phyloP scores from a whole-genome alignment of 805 yeast genomes.

The Starmera quercuum region DNA sequence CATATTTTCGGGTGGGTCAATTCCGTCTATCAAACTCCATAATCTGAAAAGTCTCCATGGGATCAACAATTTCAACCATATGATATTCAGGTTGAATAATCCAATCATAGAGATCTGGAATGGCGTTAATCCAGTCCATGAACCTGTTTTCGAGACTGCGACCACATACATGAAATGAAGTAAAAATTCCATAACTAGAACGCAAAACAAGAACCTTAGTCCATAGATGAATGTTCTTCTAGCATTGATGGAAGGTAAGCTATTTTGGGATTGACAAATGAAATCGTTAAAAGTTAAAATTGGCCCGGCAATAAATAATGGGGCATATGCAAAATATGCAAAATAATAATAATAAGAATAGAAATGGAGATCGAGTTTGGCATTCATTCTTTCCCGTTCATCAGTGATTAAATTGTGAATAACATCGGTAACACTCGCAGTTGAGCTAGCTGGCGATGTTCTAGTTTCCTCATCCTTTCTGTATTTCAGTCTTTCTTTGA shows the following conservation, averaged over 20 bases:
- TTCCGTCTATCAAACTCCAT: constrained; percentile 89
- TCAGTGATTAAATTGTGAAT: constrained; percentile 22
- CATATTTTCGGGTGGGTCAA: constrained; percentile 98
- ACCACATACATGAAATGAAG: constrained; percentile 88
- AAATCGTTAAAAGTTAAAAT: constrained; percentile 89
- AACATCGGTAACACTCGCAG: constrained; percentile 11
- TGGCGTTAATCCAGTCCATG: constrained; percentile 87
- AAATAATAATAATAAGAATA: constrained; percentile 62
- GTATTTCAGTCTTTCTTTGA: constrained; percentile 7
- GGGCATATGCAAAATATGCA: constrained; percentile 77
- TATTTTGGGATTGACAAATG: constrained; percentile 57
- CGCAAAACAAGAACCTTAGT: constrained; percentile 59
- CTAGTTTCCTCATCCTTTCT: constrained; percentile 18
- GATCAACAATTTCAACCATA: constrained; percentile 86
- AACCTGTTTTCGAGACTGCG: constrained; percentile 82
- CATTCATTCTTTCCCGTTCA: constrained; percentile 59
- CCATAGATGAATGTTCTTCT: constrained; percentile 55
- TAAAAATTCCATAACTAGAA: constrained; percentile 82
- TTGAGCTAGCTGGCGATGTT: constrained; percentile 9
- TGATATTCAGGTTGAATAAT: constrained; percentile 76
- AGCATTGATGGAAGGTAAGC: constrained; percentile 50
- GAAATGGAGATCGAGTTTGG: constrained; percentile 51
- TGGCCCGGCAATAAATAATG: constrained; percentile 93
- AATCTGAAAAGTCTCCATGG: constrained; percentile 95
- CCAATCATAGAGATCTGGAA: constrained; percentile 95